phyloP scores from a whole-genome alignment of 1,139 yeast species.

The Suhomyces choctaworum region DNA sequence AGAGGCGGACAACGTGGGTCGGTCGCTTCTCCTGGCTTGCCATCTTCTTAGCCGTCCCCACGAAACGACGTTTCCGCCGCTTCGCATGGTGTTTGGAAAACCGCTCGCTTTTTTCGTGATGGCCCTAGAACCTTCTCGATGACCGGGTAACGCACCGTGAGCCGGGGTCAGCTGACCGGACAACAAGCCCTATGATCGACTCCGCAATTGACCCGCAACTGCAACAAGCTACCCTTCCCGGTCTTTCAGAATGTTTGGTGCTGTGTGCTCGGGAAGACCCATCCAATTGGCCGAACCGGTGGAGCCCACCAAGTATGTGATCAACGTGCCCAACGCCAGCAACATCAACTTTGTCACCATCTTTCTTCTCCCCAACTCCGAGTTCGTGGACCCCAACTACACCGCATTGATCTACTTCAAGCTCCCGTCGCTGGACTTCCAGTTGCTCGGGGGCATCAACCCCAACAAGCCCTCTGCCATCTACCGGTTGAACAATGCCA shows the following conservation, averaged over 20 bases:
- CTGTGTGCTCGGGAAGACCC: slow-evolving; percentile 59
- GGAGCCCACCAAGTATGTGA: slow-evolving; percentile 63
- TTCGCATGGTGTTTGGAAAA: slow-evolving; percentile 5
- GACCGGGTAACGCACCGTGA: slow-evolving; percentile 16
- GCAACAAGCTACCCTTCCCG: no score
- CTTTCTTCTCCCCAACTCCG: slow-evolving; percentile 70
- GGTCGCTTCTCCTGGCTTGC: slow-evolving; percentile 6
- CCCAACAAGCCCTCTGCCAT: slow-evolving; percentile 86
- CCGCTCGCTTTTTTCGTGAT: slow-evolving; percentile 12
- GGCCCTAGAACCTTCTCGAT: slow-evolving; percentile 4
- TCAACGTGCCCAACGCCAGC: slow-evolving; percentile 60
- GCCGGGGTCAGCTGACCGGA: neutral
- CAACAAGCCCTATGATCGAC: no score
- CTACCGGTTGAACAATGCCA: slow-evolving; percentile 64
- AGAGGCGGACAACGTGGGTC: neutral
- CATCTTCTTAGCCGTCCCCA: slow-evolving; percentile 19
- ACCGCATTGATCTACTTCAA: slow-evolving; percentile 90
- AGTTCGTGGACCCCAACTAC: slow-evolving; percentile 60
- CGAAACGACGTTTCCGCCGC: slow-evolving; percentile 11
- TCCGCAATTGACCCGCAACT: no score
- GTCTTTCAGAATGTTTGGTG: slow-evolving; percentile 54
- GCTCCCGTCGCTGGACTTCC: slow-evolving; percentile 70
- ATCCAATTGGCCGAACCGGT: slow-evolving; percentile 60
- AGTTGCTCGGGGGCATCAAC: slow-evolving; percentile 74
- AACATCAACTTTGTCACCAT: slow-evolving; percentile 71